Evolutionary conservation across 768 basidiomycete genomes (phyloP).

Genomic region (Agrocybe pediades): DNA sequence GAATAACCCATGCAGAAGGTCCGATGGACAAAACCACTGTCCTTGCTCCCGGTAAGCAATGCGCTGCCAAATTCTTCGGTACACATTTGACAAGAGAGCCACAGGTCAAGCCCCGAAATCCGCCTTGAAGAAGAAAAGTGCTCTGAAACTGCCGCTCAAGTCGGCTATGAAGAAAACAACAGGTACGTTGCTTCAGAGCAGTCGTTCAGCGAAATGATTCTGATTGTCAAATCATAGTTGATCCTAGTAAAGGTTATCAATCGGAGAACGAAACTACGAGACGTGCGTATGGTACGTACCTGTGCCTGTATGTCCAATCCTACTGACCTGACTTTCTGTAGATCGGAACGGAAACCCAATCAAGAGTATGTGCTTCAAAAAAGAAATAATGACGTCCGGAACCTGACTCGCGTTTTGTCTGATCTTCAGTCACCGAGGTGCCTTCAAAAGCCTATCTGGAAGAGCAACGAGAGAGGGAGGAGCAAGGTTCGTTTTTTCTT

Average conservation of each 20-base stretch:
- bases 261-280: slow-evolving; percentile 21
- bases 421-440: slow-evolving; percentile 12
- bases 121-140: slow-evolving; percentile 16
- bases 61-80: background rate
- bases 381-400: background rate
- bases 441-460: slow-evolving; percentile 26
- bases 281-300: slow-evolving; percentile 8
- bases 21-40: no score
- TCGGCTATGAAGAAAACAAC: slow-evolving; percentile 22
- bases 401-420: background rate
- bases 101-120: slow-evolving; percentile 9
- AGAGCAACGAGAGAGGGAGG: slow-evolving; percentile 17
- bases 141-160: slow-evolving; percentile 15
- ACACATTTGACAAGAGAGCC: background rate
- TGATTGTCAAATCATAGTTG: background rate
- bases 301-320: background rate
- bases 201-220: background rate
- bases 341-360: slow-evolving; percentile 4
- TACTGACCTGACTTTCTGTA: background rate
- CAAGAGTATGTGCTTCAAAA: slow-evolving; percentile 1
- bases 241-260: slow-evolving; percentile 17
- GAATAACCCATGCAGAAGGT: no score
- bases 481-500: background rate
- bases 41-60: background rate
- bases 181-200: background rate